These are phyloP conservation scores for Starmera dryadoides DNA, from an alignment of 805 yeast genomes.

Conservation along the genomic window DNA sequence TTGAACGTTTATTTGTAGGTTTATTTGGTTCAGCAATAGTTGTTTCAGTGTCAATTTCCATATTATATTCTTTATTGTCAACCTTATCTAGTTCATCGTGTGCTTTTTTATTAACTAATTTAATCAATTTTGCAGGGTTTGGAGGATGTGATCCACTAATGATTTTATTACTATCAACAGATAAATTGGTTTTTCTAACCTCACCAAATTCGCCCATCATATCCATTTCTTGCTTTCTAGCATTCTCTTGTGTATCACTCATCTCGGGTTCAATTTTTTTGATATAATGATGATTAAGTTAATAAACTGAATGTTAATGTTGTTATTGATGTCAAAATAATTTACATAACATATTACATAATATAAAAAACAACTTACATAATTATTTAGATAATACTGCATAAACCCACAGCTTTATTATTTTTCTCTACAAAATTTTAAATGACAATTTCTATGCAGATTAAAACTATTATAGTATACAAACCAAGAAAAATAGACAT, in stretches of 20 bases:
- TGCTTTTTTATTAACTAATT: neutral
- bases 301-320: no score
- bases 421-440: no score
- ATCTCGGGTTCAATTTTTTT: no score
- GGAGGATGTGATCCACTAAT: slow-evolving; percentile 2
- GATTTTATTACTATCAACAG: slow-evolving; percentile 6
- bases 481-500: no score
- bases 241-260: neutral
- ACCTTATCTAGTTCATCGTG: neutral
- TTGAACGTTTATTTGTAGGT: neutral
- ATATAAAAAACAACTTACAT: no score
- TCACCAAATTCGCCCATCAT: slow-evolving; percentile 15
- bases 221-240: slow-evolving; percentile 7
- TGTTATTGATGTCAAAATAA: no score
- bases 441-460: no score
- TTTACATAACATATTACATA: no score
- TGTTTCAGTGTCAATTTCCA: neutral
- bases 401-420: no score
- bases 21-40: neutral
- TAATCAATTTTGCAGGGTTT: neutral
- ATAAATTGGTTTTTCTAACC: slow-evolving; percentile 10
- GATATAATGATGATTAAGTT: no score
- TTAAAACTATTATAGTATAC: no score
- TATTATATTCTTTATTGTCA: neutral
- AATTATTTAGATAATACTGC: no score